Base-by-base conservation (phyloP, 352 stramenopile species). In the Pythium aristosporum region DNA sequence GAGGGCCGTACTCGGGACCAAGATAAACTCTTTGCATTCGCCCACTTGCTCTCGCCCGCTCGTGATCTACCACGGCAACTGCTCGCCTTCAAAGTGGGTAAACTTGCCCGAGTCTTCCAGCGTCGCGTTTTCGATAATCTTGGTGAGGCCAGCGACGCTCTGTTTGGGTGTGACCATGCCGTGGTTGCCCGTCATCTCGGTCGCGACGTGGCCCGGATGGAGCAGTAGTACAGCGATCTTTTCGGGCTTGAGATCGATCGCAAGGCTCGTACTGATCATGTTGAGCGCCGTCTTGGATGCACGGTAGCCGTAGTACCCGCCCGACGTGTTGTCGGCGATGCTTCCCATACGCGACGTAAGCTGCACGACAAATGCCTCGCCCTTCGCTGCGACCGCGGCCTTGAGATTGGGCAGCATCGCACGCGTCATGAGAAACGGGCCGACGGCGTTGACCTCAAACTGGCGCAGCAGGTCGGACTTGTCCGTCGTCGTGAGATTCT, bases 281-380 rank as follows among this genome's bases (percentile, higher is more conserved):
- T 94, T 94, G 32, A 89, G 61, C 13, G 82, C 85, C 2, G 80
- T 52, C 60, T 92, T 91, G 37, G 77, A 88, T 46, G 83, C 75
- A 34, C 78, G 69, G 60, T 94, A 92, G 53, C 76, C 82, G 63
- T 89, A 91, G 37, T 69, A 66, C 18, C 62, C 69, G 28, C 82
- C 75, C 32, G 39, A 67, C 56, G 46, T 48, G 55, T 82, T 87
- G 53, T 76, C 72, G 11, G 46, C 48, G 28, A 89, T 77, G 46
- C 79, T 85, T 39, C 81, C 85, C 49, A 85, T 61, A 7, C 57
- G 52, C 8, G 77, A 87, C 32, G 73, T 73, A 18, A 89, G n/a
- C 5, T 82, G 69, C 25, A 61, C 71, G 8, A 77, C 74, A 28
- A 67, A 73, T 12, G 74, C 77, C 9, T 68, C 32, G 18, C 73